Base-by-base conservation (phyloP, 202 grass and related monocot genomes). In the Carex arenaria region DNA sequence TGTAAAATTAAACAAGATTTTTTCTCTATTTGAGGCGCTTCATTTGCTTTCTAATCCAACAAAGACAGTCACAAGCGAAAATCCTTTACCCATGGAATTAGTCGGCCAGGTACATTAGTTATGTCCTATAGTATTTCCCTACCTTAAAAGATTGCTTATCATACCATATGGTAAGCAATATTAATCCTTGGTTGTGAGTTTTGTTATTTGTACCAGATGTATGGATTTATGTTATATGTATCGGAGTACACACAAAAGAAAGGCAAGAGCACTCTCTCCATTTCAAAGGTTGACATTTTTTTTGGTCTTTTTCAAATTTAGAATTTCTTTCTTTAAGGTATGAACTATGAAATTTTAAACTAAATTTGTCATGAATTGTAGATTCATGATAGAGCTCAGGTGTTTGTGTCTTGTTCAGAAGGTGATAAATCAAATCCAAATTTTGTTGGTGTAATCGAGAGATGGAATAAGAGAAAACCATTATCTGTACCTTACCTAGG, bases 321-420 rank as follows among this genome's bases (percentile, higher is more conserved):
- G 67, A 1, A 10, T 78, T 77, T 87, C 7, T 17, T 69, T 64
- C 11, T 14, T 40, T 45, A 17, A 63, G 20, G 61, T 69, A 72
- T 78, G 49, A 32, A 85, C 30, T 64, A 80, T 49, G 30, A 85
- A 81, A 14, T 43, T 86, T 79, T 64, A 65, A 85, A 28, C 17
- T 72, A 53, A 72, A 80, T 79, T 69, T 71, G 78, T 86, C 54
- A 68, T 88, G 80, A 83, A 78, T 36, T 78, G 26, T 78, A 98
- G 93, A 90, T 98, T 73, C 95, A 93, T 89, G 95, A 98, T 81
- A 95, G 95, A 92, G 91, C 89, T 72, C 95, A 95, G 81, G 95
- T 98, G 79, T 98, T 93, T 72, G 78, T 98, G 53, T 90, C 93
- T 80, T 98, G 95, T 79, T 87, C 88, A 63, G 10, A 17, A 82